phyloP scores from a whole-genome alignment of 2,329 filamentous ascomycete species.

The Paecilomyces dactylethromorphus region DNA sequence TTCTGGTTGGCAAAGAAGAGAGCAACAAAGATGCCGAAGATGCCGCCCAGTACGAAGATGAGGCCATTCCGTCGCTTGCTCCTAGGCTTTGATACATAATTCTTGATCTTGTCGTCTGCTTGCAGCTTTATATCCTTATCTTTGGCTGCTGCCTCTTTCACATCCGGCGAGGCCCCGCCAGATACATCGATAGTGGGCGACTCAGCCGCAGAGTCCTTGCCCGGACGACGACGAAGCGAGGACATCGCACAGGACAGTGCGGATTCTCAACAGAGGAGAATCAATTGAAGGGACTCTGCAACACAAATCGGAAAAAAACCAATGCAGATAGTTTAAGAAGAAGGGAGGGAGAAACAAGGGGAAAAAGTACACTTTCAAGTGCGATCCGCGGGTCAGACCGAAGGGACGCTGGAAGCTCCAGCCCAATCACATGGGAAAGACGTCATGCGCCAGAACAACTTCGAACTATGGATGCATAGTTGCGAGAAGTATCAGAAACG shows the following conservation, averaged over 20 bases:
- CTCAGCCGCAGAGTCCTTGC: slow-evolving; percentile 24
- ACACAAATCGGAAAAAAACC: background rate
- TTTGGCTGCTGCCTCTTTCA: slow-evolving; percentile 9
- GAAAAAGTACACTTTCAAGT: background rate
- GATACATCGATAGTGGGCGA: slow-evolving; percentile 12
- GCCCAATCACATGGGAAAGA: slow-evolving; percentile 7
- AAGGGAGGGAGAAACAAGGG: background rate
- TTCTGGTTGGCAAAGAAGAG: slow-evolving; percentile 85
- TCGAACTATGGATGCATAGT: background rate
- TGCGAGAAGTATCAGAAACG: background rate
- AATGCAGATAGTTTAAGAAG: background rate
- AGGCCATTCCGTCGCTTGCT: slow-evolving; percentile 71
- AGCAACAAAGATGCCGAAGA: slow-evolving; percentile 86
- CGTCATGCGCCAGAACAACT: slow-evolving; percentile 1
- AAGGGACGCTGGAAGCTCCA: background rate
- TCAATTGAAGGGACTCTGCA: background rate
- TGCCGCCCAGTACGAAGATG: slow-evolving; percentile 77
- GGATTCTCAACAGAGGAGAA: background rate
- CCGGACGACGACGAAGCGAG: slow-evolving; percentile 37
- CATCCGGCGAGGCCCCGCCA: slow-evolving; percentile 4
- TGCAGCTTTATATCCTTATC: slow-evolving; percentile 22
- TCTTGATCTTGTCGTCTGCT: slow-evolving; percentile 23
- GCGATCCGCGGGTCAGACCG: background rate
- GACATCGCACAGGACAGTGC: slow-evolving; percentile 17
- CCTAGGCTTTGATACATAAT: slow-evolving; percentile 20